Evolutionary conservation across 352 stramenopile species (phyloP).

Genomic region (Globisporangium nunn): DNA sequence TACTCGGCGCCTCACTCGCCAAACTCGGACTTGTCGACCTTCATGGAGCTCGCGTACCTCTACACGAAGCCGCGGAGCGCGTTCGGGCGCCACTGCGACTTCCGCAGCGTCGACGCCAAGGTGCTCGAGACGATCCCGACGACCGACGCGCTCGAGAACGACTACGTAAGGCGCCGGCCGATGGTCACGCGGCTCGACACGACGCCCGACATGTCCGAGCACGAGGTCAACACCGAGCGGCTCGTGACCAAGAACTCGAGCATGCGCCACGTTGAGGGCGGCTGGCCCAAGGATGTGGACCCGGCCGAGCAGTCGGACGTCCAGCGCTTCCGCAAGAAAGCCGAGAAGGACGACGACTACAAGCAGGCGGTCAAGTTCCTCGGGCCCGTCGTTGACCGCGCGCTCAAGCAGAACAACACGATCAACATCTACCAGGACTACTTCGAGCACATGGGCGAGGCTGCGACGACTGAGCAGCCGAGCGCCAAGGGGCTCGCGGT

Average conservation of each 20-base stretch:
- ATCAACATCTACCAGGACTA: conserved; percentile 98
- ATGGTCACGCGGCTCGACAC: conserved; percentile 87
- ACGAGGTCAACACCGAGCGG: conserved; percentile 92
- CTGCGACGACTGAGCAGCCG: conserved; percentile 91
- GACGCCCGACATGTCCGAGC: conserved; percentile 87
- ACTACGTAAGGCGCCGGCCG: conserved; percentile 87
- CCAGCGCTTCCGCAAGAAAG: conserved; percentile 95
- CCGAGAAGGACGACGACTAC: conserved; percentile 97
- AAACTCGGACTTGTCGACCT: too few relatives aligned
- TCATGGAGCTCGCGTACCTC: conserved; percentile 86
- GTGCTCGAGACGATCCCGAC: conserved; percentile 87
- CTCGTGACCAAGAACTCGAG: conserved; percentile 90
- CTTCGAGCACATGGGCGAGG: conserved; percentile 89
- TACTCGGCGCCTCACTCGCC: too few relatives aligned
- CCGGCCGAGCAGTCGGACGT: conserved; percentile 94
- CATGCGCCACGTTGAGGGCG: conserved; percentile 94
- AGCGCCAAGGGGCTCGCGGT: conserved; percentile 95
- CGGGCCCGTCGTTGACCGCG: conserved; percentile 87
- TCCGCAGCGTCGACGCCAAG: conserved; percentile 85
- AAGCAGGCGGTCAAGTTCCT: conserved; percentile 92
- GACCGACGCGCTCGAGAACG: conserved; percentile 80
- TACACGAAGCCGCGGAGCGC: conserved; percentile 89
- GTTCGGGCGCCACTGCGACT: conserved; percentile 92
- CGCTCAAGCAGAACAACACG: conserved; percentile 97
- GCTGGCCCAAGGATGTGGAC: conserved; percentile 97